Evolutionary conservation across 2,329 filamentous ascomycete genomes (phyloP).

Genomic region (Exophiala xenobiotica): DNA sequence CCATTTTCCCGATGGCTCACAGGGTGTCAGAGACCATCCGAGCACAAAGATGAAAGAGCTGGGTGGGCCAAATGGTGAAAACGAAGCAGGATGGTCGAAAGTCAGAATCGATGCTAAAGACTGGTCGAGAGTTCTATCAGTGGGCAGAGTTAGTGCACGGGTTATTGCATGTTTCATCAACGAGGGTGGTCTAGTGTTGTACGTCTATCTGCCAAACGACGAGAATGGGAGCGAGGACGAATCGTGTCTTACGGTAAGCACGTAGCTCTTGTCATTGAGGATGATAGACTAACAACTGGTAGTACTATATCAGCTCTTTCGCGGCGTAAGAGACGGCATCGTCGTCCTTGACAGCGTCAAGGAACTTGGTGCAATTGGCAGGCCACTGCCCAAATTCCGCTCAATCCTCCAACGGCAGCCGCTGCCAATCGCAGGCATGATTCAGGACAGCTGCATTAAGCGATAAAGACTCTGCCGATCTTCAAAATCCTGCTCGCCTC

Average conservation of each 20-base stretch:
- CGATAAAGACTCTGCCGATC: too few species aligned
- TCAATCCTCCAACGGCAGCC: too few species aligned
- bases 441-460: too few species aligned
- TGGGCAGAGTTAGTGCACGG: constrained; percentile 81
- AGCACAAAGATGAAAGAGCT: constrained; percentile 71
- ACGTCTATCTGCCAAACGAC: constrained; percentile 45
- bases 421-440: too few species aligned
- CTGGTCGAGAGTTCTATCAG: constrained; percentile 91
- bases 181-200: constrained; percentile 46
- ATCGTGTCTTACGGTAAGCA: constrained; percentile 47
- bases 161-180: constrained; percentile 77
- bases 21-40: constrained; percentile 72
- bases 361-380: too few species aligned
- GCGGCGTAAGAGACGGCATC: constrained; percentile 5
- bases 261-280: background rate
- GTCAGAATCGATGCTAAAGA: constrained; percentile 91
- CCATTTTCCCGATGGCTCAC: constrained; percentile 66
- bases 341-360: too few species aligned
- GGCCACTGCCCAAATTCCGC: too few species aligned
- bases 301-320: constrained; percentile 50
- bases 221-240: constrained; percentile 42
- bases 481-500: too few species aligned
- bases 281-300: background rate
- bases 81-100: constrained; percentile 80
- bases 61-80: constrained; percentile 58